Base-by-base conservation (phyloP, 495 filamentous ascomycete genomes). In the Xylaria flabelliformis region DNA sequence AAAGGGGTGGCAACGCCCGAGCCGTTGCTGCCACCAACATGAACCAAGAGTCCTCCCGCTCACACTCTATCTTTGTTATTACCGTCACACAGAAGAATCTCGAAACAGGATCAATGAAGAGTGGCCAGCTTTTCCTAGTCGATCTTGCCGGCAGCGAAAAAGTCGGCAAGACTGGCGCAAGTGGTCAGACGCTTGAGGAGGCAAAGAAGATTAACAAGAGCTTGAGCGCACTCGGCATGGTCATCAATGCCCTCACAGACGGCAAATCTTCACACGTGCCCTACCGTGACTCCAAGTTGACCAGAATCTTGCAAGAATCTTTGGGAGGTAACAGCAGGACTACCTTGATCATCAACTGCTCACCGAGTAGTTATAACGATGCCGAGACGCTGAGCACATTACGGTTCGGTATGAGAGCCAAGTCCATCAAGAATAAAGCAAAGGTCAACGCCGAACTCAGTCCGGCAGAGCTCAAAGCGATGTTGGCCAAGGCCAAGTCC, bases 181-280 rank as follows among this genome's bases (percentile, higher is more conserved):
- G 93, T 79, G 96, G 96, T 64, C 96, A 99, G 82, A 99, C 97
- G 19, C 87, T 99, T 29, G 96, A 99, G 79, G 96, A 99, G 79
- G 96, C 97, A 34, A 98, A 99, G 85, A 99, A 99, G 86, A 99
- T 99, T 85, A 99, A 99, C 88, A 98, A 97, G 87, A 97, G 94
- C 85, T 88, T 99, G 84, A 97, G 95, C 78, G 94, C 96, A 24
- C 87, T 99, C 36, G 96, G 96, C 78, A 99, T 97, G 94, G 96
- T 99, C 79, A 99, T 99, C 86, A 99, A 99, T 80, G 89, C 95
- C 17, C 85, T 99, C 70, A 98, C 96, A 4, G 97, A 98, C 80
- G 96, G 96, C 76, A 98, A 97, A 93, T 98, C 95, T n/a, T 92
- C 91, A 44, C 94, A 98, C 74, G 89, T 99, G 64, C 96, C 96